Evolutionary conservation across 1,284 basidiomycete species (phyloP), one percentile per base, ranked within the genome.

Genomic region (Austroboletus novae-zelandiae): DNA sequence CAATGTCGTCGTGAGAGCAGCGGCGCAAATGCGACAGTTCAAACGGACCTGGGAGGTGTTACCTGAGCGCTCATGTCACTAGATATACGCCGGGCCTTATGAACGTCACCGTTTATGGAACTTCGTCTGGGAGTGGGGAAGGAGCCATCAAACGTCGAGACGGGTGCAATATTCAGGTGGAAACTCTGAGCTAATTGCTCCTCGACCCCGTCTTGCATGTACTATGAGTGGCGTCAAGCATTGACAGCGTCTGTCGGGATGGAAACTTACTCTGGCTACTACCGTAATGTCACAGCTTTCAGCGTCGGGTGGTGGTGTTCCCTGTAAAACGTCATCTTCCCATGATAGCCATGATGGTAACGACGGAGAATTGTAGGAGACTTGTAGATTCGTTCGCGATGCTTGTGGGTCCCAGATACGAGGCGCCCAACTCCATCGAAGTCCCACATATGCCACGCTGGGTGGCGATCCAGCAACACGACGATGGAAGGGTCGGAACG

Each of bases 351-450:
- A 98, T 2, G 80, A 62, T 0, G 95, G 94, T 15, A 96, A 77
- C 43, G 74, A 77, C 11, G 93, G 91, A 1, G 91, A 94, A 56
- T 75, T 83, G 64, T 89, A 98, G 25, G 78, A 74, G 30, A 96
- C 90, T 50, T 86, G 83, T 60, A 94, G 73, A 62, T 86, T 91
- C 47, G 84, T 74, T 53, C 89, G 84, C 9, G 89, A 85, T 29
- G 86, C 86, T 70, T 98, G 96, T 9, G 96, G 96, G 72, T 99
- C 95, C 94, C 95, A 98, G 44, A 99, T 88, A 54, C 91, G 88
- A 36, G 97, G 92, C 45, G 87, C 81, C 93, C 95, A 99, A 34
- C 83, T 79, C 92, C 94, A 98, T 45, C 78, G 79, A n/a, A 91
- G 71, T 51, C 90, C 89, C 55, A 86, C 80, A 62, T 91, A 91